Evolutionary conservation across 2,329 filamentous ascomycete genomes (phyloP).

Genomic region (Colletotrichum chlorophyti): DNA sequence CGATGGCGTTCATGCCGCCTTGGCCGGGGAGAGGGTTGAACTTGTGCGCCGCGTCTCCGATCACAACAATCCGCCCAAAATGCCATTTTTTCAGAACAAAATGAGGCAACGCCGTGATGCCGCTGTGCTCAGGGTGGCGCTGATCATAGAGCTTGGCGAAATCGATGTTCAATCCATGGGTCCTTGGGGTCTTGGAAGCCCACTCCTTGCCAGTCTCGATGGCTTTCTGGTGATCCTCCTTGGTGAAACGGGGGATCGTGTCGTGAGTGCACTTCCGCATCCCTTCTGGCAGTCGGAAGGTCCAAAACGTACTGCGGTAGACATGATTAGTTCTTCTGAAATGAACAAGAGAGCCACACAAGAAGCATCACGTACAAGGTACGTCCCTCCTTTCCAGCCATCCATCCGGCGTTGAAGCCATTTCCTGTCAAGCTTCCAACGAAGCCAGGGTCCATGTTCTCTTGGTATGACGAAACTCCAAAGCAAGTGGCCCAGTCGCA

Average conservation of each 20-base stretch:
- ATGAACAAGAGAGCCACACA: no score
- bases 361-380: background rate
- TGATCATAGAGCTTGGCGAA: conserved; percentile 33
- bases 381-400: background rate
- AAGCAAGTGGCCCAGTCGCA: background rate
- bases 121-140: no score
- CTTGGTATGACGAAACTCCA: background rate
- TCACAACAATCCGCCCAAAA: conserved; percentile 36
- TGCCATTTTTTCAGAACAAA: conserved; percentile 42
- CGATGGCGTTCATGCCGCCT: conserved; percentile 37
- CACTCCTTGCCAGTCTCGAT: no score
- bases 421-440: background rate
- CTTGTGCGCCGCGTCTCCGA: conserved; percentile 44
- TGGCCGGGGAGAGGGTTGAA: conserved; percentile 36
- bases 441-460: background rate
- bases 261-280: background rate
- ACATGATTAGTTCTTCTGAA: no score
- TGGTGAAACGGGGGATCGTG: conserved; percentile 38
- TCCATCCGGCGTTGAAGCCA: background rate
- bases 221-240: conserved; percentile 43
- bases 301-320: background rate
- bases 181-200: no score
- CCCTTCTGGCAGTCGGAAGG: background rate
- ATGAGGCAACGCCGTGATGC: conserved; percentile 43
- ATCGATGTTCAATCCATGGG: no score